Percentiles rank a stretch among this genome's conserved stretches.
phyloP scores from a whole-genome alignment of 768 basidiomycete species.

The Sutorius australiensis region DNA sequence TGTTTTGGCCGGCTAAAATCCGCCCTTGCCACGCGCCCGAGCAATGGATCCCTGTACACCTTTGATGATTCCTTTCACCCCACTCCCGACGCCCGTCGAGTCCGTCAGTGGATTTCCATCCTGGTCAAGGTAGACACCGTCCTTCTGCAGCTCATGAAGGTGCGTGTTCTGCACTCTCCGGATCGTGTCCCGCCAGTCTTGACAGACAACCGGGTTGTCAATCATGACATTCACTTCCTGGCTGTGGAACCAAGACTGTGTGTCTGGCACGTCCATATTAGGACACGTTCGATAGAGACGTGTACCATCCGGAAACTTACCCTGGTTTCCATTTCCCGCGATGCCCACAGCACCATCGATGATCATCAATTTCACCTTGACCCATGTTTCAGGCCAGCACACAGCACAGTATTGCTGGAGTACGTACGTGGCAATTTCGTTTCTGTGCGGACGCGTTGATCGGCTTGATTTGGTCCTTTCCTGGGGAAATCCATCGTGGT shows the following conservation, averaged over 20 bases:
- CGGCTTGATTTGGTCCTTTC: slow-evolving; percentile 62
- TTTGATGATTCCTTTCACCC: slow-evolving; percentile 38
- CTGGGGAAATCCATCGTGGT: slow-evolving; percentile 17
- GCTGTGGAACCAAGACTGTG: slow-evolving; percentile 70
- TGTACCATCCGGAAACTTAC: slow-evolving; percentile 21
- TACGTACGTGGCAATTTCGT: slow-evolving; percentile 61
- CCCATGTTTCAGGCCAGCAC: not conserved
- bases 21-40: slow-evolving; percentile 41
- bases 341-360: slow-evolving; percentile 65
- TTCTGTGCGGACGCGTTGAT: slow-evolving; percentile 63
- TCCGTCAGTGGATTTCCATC: slow-evolving; percentile 40
- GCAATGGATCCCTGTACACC: slow-evolving; percentile 42
- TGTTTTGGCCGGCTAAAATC: slow-evolving; percentile 25
- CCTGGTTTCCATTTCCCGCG: slow-evolving; percentile 68
- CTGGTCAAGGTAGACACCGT: slow-evolving; percentile 56
- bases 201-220: slow-evolving; percentile 48
- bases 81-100: slow-evolving; percentile 37
- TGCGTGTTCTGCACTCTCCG: slow-evolving; percentile 54
- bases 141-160: slow-evolving; percentile 41
- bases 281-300: not conserved
- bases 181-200: slow-evolving; percentile 55
- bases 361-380: slow-evolving; percentile 58
- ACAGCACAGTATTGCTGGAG: not conserved
- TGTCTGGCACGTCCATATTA: slow-evolving; percentile 34
- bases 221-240: slow-evolving; percentile 68